Base-by-base conservation (phyloP, 2,329 filamentous ascomycete species). In the Orbilia blumenaviensis region DNA sequence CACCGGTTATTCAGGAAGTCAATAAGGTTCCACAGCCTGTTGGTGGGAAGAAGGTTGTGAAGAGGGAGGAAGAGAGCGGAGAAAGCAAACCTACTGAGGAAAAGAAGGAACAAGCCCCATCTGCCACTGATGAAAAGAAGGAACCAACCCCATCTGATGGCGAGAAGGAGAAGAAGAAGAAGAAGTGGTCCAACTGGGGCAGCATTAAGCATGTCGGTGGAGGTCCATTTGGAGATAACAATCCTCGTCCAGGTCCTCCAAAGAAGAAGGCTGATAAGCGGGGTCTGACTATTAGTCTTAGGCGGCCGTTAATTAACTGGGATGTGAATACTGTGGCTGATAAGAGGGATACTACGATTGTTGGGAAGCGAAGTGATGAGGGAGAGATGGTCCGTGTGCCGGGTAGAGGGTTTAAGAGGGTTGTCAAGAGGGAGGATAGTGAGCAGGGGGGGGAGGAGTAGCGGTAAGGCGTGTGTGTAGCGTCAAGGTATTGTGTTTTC, bases 1-100 rank as follows among this genome's bases (percentile, higher is more conserved):
- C 25, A n/a, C 46, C 52, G 21, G 61, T 64, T 3, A 42, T 73
- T 3, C 60, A 66, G 54, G 62, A 66, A n/a, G 48, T 27, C n/a
- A 34, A 18, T 27, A 46, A 16, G n/a, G 23, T 54, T 9, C 48
- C 48, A 23, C 23, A n/a, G n/a, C n/a, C n/a, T n/a, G n/a, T n/a
- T n/a, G n/a, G n/a, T n/a, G n/a, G 25, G 34, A 42, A 50, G 52
- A 16, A 27, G 64, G 50, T 41, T 29, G 10, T 46, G 2, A 50
- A 21, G 6, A 67, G 50, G 29, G 29, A 41, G 16, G n/a, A 34
- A 46, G 25, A 64, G 67, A 21, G 38, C 60, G 21, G 60, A 42
- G 27, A 60, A 46, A 16, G n/a, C n/a, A n/a, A n/a, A n/a, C n/a
- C n/a, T n/a, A n/a, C n/a, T n/a, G n/a, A 41, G 36, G 36, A n/a